Conservation (phyloP, 768 basidiomycete genomes). For the Glaciozyma antarctica region DNA sequence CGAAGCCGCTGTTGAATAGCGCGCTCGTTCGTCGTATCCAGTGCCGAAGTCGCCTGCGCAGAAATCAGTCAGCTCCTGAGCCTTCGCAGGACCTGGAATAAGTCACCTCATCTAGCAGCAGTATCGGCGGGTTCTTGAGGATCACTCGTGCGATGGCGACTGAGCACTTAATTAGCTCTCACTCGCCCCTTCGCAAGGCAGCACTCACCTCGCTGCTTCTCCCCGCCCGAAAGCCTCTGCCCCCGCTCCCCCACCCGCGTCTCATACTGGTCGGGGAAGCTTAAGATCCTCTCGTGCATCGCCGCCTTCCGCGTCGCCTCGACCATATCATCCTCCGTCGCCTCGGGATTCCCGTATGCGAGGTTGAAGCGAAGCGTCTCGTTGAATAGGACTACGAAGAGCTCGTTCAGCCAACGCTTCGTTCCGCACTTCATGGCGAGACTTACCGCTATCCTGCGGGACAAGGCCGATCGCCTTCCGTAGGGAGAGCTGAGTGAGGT, state of each 20-base stretch:
- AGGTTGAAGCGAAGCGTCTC: constrained; percentile 35
- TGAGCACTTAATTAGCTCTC: neutral
- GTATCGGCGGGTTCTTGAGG: constrained; percentile 58
- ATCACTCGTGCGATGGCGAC: constrained; percentile 71
- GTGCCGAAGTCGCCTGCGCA: constrained; percentile 44
- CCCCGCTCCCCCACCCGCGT: constrained; percentile 85
- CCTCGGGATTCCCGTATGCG: constrained; percentile 61
- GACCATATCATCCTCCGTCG: constrained; percentile 64
- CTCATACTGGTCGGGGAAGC: constrained; percentile 73
- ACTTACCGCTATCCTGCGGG: constrained; percentile 64
- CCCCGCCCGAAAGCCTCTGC: constrained; percentile 71
- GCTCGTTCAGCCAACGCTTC: neutral
- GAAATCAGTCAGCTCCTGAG: constrained; percentile 56
- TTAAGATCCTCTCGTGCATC: constrained; percentile 74
- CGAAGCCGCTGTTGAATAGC: constrained; percentile 82
- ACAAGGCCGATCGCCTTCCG: constrained; percentile 79
- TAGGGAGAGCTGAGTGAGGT: constrained; percentile 71
- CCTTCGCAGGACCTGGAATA: constrained; percentile 41
- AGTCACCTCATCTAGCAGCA: constrained; percentile 13
- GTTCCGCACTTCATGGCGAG: neutral
- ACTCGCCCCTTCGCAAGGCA: neutral
- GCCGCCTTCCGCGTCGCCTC: constrained; percentile 69
- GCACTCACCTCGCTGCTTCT: constrained; percentile 40
- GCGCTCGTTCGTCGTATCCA: constrained; percentile 83
- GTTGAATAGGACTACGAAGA: constrained; percentile 29